These are phyloP conservation scores for Harringtonia aguacate DNA, from an alignment of 2,329 filamentous ascomycete genomes.

Conservation along the genomic window DNA sequence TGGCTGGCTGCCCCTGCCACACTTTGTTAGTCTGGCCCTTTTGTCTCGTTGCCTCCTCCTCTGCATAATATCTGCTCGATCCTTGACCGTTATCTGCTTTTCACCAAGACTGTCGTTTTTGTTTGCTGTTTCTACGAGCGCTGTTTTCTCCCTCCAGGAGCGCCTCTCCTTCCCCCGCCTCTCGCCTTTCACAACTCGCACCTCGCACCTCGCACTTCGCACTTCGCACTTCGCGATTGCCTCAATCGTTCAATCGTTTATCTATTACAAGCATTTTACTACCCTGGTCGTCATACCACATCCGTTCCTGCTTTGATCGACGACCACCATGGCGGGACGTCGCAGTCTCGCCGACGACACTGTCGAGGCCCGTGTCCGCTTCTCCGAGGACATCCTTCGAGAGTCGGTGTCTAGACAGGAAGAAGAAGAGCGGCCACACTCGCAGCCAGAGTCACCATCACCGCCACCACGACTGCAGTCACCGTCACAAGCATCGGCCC, in stretches of 20 bases:
- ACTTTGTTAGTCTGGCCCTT: neutral
- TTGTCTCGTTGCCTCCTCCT: neutral
- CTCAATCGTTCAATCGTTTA: too few relatives aligned
- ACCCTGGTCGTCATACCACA: neutral
- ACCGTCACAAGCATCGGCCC: neutral
- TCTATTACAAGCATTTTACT: too few relatives aligned
- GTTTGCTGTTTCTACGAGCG: too few relatives aligned
- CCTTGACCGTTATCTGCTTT: too few relatives aligned
- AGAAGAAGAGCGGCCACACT: neutral
- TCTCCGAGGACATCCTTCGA: conserved; percentile 15
- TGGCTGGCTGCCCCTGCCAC: too few relatives aligned
- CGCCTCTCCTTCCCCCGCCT: too few relatives aligned
- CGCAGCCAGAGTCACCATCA: neutral
- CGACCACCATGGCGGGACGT: conserved; percentile 8
- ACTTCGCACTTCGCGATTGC: too few relatives aligned
- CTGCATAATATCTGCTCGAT: too few relatives aligned
- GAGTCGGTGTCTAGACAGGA: conserved; percentile 3
- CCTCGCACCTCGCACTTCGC: too few relatives aligned
- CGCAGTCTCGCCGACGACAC: conserved; percentile 5
- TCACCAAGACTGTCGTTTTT: too few relatives aligned
- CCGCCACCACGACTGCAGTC: neutral
- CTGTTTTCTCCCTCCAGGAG: too few relatives aligned
- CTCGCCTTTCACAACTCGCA: too few relatives aligned
- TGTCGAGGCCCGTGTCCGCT: conserved; percentile 13
- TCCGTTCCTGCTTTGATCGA: neutral